These are phyloP conservation scores for Magnusiomyces fungicola DNA, from an alignment of 1,139 yeast species.

Conservation along the genomic window DNA sequence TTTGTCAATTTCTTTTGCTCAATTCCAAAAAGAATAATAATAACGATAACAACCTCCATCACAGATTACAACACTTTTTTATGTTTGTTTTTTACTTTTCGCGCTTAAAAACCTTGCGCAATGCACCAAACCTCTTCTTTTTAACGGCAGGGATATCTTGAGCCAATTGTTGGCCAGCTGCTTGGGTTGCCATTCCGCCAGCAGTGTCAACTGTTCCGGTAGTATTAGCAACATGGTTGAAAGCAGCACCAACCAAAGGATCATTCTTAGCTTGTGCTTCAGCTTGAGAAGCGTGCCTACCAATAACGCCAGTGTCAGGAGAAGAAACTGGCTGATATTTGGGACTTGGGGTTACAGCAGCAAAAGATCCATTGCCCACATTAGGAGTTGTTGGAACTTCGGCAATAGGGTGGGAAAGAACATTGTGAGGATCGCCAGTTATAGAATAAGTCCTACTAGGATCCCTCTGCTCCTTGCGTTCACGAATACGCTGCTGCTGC, in stretches of 20 bases:
- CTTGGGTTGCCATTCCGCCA: background rate
- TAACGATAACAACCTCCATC: background rate
- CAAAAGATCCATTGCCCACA: too few relatives aligned
- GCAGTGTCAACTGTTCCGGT: background rate
- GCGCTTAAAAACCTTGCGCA: too few relatives aligned
- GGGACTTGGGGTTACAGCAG: too few relatives aligned
- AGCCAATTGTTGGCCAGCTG: background rate
- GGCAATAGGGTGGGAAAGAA: background rate
- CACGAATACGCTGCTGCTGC: conserved; percentile 3
- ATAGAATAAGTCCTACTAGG: background rate
- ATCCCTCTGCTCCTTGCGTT: background rate
- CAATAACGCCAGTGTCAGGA: background rate
- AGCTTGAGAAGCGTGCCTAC: background rate
- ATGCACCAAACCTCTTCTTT: background rate
- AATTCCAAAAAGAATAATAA: background rate
- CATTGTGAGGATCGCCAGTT: background rate
- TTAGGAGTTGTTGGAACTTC: background rate
- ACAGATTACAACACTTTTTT: too few relatives aligned
- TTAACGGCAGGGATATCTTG: background rate
- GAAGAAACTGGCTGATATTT: too few relatives aligned
- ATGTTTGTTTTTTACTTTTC: too few relatives aligned
- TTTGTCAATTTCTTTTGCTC: background rate
- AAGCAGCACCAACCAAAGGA: background rate
- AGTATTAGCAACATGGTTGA: background rate
- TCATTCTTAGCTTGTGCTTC: background rate